Evolutionary conservation across 192 early-diverging fungal genomes (phyloP).

Genomic region (Podila verticillata): DNA sequence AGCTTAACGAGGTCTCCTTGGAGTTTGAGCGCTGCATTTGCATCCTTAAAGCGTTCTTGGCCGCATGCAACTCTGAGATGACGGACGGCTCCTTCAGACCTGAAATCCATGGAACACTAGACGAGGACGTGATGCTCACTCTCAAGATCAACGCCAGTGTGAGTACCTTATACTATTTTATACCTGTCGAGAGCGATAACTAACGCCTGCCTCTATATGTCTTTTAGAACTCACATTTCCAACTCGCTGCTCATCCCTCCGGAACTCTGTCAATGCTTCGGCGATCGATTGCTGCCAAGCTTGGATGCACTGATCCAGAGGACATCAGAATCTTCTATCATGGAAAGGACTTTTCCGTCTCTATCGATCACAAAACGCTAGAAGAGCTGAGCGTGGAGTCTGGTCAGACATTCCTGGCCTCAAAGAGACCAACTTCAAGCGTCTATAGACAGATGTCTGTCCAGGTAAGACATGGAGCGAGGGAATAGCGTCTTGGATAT

Average conservation of each 20-base stretch:
- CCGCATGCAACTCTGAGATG: slow-evolving; percentile 15
- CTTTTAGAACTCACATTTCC: slow-evolving; percentile 30
- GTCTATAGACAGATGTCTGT: background rate
- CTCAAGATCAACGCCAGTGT: slow-evolving; percentile 41
- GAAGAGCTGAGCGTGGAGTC: slow-evolving; percentile 53
- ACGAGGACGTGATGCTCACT: slow-evolving; percentile 53
- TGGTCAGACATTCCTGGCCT: slow-evolving; percentile 42
- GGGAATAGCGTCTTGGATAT: background rate
- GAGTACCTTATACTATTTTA: background rate
- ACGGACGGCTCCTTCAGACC: slow-evolving; percentile 8
- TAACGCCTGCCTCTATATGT: background rate
- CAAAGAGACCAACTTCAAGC: slow-evolving; percentile 14
- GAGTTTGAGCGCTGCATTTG: slow-evolving; percentile 57
- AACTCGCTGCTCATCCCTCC: slow-evolving; percentile 47
- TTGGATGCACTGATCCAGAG: slow-evolving; percentile 35
- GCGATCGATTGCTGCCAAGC: slow-evolving; percentile 25
- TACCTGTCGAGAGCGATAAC: background rate
- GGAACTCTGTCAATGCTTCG: slow-evolving; percentile 44
- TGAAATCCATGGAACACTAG: slow-evolving; percentile 53
- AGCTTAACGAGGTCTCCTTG: slow-evolving; percentile 21
- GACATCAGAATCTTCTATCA: slow-evolving; percentile 40
- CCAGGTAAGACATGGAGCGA: background rate
- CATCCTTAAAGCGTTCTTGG: slow-evolving; percentile 52
- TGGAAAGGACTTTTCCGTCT: slow-evolving; percentile 46
- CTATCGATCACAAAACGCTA: slow-evolving; percentile 43